phyloP scores from a whole-genome alignment of 495 filamentous ascomycete species.

The Cairneyella variabilis region DNA sequence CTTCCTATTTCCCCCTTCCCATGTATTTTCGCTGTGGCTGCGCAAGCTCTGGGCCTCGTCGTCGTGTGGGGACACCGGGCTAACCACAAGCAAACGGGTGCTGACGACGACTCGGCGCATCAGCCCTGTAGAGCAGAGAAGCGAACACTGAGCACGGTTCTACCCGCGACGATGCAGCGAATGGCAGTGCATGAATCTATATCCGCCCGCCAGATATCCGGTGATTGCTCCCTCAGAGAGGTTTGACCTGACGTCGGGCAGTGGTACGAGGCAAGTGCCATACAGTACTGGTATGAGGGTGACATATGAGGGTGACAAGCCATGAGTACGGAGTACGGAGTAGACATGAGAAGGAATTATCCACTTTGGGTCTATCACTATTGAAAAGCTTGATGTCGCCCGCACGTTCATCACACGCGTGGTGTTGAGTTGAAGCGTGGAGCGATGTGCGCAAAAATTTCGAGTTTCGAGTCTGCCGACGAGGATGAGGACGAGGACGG shows the following conservation, averaged over 20 bases:
- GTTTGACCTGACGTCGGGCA: too few relatives aligned
- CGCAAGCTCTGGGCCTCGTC: neutral
- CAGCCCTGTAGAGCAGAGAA: neutral
- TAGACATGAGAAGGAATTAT: too few relatives aligned
- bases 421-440: too few relatives aligned
- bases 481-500: too few relatives aligned
- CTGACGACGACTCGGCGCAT: constrained; percentile 3
- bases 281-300: too few relatives aligned
- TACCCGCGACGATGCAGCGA: neutral
- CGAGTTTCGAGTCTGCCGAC: neutral
- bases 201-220: neutral
- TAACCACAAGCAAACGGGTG: neutral
- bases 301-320: too few relatives aligned
- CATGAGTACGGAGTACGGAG: too few relatives aligned
- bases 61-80: neutral
- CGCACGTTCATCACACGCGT: too few relatives aligned
- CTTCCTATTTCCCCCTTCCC: neutral
- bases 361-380: too few relatives aligned
- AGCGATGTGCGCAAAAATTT: too few relatives aligned
- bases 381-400: neutral
- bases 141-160: neutral
- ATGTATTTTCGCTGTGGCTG: neutral
- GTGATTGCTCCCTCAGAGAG: too few relatives aligned
- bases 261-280: neutral
- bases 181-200: neutral